Evolutionary conservation across 768 basidiomycete genomes (phyloP), one percentile per base, ranked within the genome.

Genomic region (Rhizopogon salebrosus): DNA sequence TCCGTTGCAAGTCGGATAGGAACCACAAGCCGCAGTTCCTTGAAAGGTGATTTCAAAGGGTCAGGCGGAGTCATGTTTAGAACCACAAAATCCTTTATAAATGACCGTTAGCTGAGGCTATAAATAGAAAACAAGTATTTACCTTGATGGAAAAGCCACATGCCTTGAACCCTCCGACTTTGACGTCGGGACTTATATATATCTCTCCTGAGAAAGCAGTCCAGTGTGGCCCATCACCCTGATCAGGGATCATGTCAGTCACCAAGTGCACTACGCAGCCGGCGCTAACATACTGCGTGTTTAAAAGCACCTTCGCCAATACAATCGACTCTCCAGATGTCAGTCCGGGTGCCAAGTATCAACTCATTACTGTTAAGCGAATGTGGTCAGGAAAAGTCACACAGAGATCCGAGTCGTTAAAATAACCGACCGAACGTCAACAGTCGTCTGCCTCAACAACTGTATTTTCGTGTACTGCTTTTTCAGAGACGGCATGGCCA

Each of bases 201-300:
- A 89, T 80, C 53, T 87, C 80, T 8, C 88, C 87, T 18, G 71
- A 73, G 58, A 82, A 89, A 1, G 80, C 73, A 10, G 76, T 73
- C 79, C 80, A 85, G 18, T 75, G 78, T n/a, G 76, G 64, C 1
- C 84, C 85, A 59, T 82, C 80, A n/a, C 76, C 82, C 84, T 87
- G 64, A 11, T 48, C 22, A 13, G 20, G 42, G 16, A 34, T 13
- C 37, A 29, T 39, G 45, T 64, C 46, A 26, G 41, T 23, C 23
- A 27, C 39, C n/a, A 34, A 22, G 22, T 22, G 6, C 8, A 18
- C 3, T 23, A 34, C 46, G 26, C 41, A 36, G 27, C 20, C 24
- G 43, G 39, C 10, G 1, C 39, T 24, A 16, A 72, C 82, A 27
- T 54, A 86, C 85, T 54, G 72, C 70, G 60, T 78, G 79, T 55